Evolutionary conservation across 495 filamentous ascomycete species (phyloP).

Genomic region (Xylaria bambusicola): DNA sequence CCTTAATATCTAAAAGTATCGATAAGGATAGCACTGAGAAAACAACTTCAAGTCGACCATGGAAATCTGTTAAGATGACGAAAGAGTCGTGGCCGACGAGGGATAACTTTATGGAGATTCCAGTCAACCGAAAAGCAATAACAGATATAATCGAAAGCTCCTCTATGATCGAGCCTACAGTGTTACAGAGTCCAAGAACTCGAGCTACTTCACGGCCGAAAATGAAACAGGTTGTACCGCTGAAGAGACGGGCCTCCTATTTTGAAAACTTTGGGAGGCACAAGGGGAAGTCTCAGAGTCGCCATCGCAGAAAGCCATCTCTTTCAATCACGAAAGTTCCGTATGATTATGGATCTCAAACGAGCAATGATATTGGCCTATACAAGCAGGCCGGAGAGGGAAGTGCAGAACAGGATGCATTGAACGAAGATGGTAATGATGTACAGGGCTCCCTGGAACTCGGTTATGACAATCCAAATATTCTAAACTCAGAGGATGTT

Average conservation of each 20-base stretch:
- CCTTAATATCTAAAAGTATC: constrained; percentile 17
- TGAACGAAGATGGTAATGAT: background rate
- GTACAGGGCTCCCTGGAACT: too few species aligned
- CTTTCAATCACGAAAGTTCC: background rate
- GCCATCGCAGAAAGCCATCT: background rate
- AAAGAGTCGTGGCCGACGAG: constrained; percentile 31
- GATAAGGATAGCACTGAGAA: background rate
- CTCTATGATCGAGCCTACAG: background rate
- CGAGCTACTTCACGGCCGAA: background rate
- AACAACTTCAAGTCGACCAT: background rate
- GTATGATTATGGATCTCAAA: background rate
- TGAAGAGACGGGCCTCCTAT: constrained; percentile 23
- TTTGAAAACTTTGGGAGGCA: constrained; percentile 30
- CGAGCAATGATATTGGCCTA: too few species aligned
- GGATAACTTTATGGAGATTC: constrained; percentile 29
- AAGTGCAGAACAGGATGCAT: background rate
- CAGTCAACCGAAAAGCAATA: constrained; percentile 11
- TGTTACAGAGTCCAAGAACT: background rate
- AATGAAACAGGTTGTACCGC: background rate
- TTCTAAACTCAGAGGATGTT: too few species aligned
- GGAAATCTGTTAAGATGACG: background rate
- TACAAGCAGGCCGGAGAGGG: too few species aligned
- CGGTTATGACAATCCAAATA: too few species aligned
- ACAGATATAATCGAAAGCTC: background rate
- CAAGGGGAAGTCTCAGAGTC: background rate